phyloP scores from a whole-genome alignment of 441 rosid species.

The Populus hybrid region DNA sequence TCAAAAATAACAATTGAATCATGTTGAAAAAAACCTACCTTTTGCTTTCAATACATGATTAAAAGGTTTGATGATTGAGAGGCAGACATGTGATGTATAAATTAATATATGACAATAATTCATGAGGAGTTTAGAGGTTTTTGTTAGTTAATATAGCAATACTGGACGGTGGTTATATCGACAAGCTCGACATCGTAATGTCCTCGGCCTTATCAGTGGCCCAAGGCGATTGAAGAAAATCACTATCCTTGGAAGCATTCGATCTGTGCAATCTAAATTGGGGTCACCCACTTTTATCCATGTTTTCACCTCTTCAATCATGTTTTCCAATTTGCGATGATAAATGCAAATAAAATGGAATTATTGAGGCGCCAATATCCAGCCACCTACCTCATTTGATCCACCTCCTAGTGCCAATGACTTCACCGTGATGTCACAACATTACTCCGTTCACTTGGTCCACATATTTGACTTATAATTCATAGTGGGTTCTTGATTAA shows the following conservation, averaged over 20 bases:
- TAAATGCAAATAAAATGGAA: neutral
- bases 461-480: conserved; percentile 4
- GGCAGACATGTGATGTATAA: no score
- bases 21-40: no score
- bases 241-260: neutral
- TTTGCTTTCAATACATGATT: no score
- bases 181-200: neutral
- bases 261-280: neutral
- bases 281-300: neutral
- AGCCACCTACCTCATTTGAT: conserved; percentile 20
- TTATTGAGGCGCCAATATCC: conserved; percentile 5
- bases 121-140: no score
- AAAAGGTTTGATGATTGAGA: no score
- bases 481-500: neutral
- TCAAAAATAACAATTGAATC: no score
- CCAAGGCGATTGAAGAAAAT: neutral
- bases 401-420: conserved; percentile 12
- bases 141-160: no score
- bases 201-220: neutral
- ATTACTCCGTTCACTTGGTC: conserved; percentile 15
- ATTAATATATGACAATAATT: no score
- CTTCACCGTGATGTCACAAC: conserved; percentile 4
- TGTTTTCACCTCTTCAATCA: neutral
- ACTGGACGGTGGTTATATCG: neutral
- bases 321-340: no score